Evolutionary conservation across 306 rosid genomes (phyloP).

Genomic region (Ziziphus jujuba): DNA sequence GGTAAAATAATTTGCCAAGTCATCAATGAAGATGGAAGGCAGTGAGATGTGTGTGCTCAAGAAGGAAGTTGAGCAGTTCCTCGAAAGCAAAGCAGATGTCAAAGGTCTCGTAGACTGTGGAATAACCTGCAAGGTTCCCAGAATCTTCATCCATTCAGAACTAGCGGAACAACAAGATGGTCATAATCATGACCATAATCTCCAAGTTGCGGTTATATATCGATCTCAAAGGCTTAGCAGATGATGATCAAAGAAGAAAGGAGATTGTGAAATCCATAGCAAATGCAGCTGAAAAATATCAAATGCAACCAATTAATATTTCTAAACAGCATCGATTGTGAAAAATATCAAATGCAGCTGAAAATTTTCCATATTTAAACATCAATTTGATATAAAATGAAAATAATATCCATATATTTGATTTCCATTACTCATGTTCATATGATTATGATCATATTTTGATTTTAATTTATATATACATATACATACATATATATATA

Average conservation of each 20-base stretch:
- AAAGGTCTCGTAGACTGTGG: constrained; percentile 63
- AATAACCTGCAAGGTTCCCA: constrained; percentile 47
- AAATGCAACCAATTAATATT: too few relatives aligned
- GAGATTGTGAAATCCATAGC: constrained; percentile 33
- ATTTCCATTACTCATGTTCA: too few relatives aligned
- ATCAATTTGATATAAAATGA: too few relatives aligned
- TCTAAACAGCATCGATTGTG: constrained; percentile 59
- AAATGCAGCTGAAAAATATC: constrained; percentile 45
- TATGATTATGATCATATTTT: too few relatives aligned
- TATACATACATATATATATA: not conserved
- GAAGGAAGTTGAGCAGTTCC: constrained; percentile 51
- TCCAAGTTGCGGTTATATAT: constrained; percentile 28
- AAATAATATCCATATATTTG: too few relatives aligned
- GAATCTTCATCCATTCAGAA: constrained; percentile 59
- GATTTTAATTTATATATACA: too few relatives aligned
- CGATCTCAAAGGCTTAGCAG: constrained; percentile 38
- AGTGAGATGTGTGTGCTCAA: constrained; percentile 37
- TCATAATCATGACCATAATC: too few relatives aligned
- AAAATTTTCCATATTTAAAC: too few relatives aligned
- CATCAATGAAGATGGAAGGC: too few relatives aligned
- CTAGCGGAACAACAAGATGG: too few relatives aligned
- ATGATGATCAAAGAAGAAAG: constrained; percentile 3
- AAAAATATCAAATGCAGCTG: too few relatives aligned
- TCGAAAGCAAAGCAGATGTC: constrained; percentile 60
- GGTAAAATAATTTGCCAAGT: too few relatives aligned